phyloP scores from a whole-genome alignment of 202 grass and related monocot species.

The Bolboschoenoplectus hybrid region DNA sequence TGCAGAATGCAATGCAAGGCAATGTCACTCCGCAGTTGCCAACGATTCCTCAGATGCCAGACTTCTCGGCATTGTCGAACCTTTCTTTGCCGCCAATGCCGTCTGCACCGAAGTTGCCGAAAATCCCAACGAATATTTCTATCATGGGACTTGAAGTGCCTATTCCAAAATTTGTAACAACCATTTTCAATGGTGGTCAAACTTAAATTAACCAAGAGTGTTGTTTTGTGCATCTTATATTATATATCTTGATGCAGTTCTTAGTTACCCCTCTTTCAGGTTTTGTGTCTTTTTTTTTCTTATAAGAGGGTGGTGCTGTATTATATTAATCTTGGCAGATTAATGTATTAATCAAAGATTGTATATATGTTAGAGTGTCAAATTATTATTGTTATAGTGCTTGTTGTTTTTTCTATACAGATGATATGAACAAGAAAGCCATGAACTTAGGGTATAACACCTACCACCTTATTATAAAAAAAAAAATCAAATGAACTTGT shows the following conservation, averaged over 20 bases:
- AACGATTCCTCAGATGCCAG: constrained; percentile 55
- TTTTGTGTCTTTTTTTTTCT: neutral
- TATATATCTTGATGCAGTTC: constrained; percentile 20
- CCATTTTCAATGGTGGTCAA: constrained; percentile 45
- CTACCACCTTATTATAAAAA: no score
- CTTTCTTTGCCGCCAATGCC: constrained; percentile 66
- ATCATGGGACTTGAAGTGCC: constrained; percentile 51
- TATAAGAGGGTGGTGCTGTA: neutral
- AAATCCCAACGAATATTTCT: constrained; percentile 54
- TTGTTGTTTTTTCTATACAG: constrained; percentile 15
- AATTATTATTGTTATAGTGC: constrained; percentile 29
- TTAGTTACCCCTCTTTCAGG: neutral
- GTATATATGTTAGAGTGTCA: constrained; percentile 30
- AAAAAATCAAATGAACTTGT: no score
- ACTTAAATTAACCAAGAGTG: neutral
- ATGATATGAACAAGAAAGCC: neutral
- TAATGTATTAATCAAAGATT: constrained; percentile 7
- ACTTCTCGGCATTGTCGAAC: constrained; percentile 53
- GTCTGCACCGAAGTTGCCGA: constrained; percentile 52
- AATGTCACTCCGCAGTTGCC: constrained; percentile 27
- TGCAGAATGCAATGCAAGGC: neutral
- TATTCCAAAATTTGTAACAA: constrained; percentile 60
- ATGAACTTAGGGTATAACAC: no score
- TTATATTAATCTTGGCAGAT: neutral
- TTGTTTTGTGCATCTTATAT: neutral